A percentile compares a stretch with the other conserved stretches of the same genome.
Conservation (phyloP, 75 land plant species). For the Sequoiadendron giganteum region DNA sequence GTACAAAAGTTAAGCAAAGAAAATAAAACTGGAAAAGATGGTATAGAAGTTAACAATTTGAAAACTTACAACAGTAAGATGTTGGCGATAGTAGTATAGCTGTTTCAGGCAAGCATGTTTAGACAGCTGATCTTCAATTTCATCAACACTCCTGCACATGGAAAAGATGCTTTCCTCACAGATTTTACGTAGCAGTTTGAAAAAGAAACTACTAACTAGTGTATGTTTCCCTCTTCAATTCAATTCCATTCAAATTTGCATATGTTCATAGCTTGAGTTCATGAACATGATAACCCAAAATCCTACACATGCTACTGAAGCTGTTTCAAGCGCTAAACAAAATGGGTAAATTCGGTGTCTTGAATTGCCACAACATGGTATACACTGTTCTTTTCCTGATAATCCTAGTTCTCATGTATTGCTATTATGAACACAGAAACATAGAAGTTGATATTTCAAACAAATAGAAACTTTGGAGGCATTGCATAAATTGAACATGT, state of each 20-base stretch:
- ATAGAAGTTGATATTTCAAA: background rate
- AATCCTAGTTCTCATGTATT: background rate
- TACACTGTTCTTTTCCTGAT: background rate
- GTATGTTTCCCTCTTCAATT: background rate
- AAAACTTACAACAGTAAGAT: conserved; percentile 81
- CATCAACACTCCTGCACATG: conserved; percentile 88
- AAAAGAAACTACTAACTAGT: background rate
- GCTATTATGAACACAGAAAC: background rate
- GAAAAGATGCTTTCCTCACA: conserved; percentile 5
- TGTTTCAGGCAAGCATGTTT: conserved; percentile 88
- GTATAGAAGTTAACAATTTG: background rate
- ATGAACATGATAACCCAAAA: background rate
- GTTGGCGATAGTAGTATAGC: conserved; percentile 89
- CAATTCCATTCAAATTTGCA: background rate
- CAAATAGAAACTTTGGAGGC: background rate
- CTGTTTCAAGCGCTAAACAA: background rate
- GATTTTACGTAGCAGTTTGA: background rate
- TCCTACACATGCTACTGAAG: background rate
- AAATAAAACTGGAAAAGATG: background rate
- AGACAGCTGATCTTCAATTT: conserved; percentile 75
- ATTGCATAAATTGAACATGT: background rate
- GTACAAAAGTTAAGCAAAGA: background rate
- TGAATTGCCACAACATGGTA: background rate
- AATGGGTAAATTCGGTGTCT: background rate
- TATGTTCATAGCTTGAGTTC: background rate